Percentiles rank a stretch among this genome's conserved stretches.
Evolutionary conservation across 768 basidiomycete genomes (phyloP).

Genomic region (Daedaleopsis nitida): DNA sequence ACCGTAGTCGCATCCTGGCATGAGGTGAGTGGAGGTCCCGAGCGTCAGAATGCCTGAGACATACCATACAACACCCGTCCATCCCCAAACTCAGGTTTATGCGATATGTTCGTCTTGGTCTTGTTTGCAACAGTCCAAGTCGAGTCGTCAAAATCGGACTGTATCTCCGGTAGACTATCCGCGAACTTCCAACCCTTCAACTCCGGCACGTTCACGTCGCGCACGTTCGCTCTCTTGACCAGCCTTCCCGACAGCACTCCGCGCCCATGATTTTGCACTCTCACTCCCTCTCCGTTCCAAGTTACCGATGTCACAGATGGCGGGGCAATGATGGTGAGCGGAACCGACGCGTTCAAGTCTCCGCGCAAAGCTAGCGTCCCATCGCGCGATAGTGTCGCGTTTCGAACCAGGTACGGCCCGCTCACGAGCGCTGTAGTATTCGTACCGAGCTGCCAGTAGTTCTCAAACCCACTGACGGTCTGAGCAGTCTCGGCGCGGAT

Average conservation of each 20-base stretch:
- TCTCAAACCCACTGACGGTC: slow-evolving; percentile 41
- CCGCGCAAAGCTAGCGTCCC: slow-evolving; percentile 58
- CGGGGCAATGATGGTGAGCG: slow-evolving; percentile 66
- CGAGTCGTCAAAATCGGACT: slow-evolving; percentile 1
- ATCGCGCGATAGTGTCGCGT: slow-evolving; percentile 35
- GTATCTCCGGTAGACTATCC: slow-evolving; percentile 1
- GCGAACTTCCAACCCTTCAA: slow-evolving; percentile 5
- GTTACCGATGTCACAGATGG: slow-evolving; percentile 51
- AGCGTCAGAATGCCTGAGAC: background rate
- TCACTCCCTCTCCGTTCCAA: slow-evolving; percentile 67
- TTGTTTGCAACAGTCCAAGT: slow-evolving; percentile 49
- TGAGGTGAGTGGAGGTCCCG: background rate
- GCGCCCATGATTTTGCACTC: slow-evolving; percentile 28
- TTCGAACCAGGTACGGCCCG: slow-evolving; percentile 51
- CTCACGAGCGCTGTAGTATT: slow-evolving; percentile 62
- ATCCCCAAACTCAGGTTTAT: slow-evolving; percentile 70
- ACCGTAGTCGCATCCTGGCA: slow-evolving; percentile 73
- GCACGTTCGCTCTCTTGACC: slow-evolving; percentile 30
- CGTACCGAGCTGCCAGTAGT: slow-evolving; percentile 75
- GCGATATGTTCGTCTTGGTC: slow-evolving; percentile 71
- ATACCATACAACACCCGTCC: slow-evolving; percentile 69
- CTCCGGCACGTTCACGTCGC: slow-evolving; percentile 43
- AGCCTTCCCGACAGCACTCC: slow-evolving; percentile 52
- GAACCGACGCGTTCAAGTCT: slow-evolving; percentile 62
- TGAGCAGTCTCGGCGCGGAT: slow-evolving; percentile 42